Conservation (phyloP, 2,329 filamentous ascomycete species). For the Malbranchea cinnamomea region DNA sequence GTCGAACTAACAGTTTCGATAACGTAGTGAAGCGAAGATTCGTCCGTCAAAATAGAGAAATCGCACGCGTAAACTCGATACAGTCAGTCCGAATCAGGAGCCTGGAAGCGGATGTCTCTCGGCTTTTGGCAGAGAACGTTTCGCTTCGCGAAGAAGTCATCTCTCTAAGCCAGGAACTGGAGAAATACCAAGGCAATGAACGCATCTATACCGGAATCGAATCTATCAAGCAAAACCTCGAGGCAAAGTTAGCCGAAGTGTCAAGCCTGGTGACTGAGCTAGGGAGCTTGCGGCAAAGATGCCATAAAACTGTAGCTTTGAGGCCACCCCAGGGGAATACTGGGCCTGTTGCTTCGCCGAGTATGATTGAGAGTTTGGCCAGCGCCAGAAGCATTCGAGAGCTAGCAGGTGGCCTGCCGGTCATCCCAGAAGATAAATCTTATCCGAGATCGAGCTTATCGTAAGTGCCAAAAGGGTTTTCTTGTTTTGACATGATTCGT, state of each 20-base stretch:
- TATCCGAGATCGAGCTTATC: conserved; percentile 42
- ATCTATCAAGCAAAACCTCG: conserved; percentile 39
- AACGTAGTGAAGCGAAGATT: conserved; percentile 46
- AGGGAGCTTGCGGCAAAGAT: conserved; percentile 24
- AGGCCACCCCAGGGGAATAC: conserved; percentile 1
- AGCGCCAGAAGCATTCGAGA: too few species aligned
- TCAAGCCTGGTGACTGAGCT: conserved; percentile 40
- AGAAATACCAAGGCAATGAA: conserved; percentile 31
- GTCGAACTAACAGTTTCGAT: too few species aligned
- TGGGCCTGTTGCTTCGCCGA: conserved; percentile 3
- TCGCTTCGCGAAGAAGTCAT: conserved; percentile 44
- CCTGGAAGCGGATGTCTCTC: conserved; percentile 46
- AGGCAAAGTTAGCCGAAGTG: conserved; percentile 42
- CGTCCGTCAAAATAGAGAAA: conserved; percentile 50
- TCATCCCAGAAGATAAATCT: conserved; percentile 44
- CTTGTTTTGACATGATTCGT: too few species aligned
- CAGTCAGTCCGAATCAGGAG: conserved; percentile 50
- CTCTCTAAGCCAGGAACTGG: conserved; percentile 39
- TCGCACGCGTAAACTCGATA: conserved; percentile 47
- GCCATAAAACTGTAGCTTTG: not conserved
- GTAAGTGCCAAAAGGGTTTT: too few species aligned
- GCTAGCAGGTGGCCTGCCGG: conserved; percentile 36
- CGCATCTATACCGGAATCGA: conserved; percentile 33
- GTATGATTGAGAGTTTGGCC: conserved; percentile 7
- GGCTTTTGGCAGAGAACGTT: conserved; percentile 46